phyloP scores from a whole-genome alignment of 2,329 filamentous ascomycete genomes.

The Cytospora schulzeri region DNA sequence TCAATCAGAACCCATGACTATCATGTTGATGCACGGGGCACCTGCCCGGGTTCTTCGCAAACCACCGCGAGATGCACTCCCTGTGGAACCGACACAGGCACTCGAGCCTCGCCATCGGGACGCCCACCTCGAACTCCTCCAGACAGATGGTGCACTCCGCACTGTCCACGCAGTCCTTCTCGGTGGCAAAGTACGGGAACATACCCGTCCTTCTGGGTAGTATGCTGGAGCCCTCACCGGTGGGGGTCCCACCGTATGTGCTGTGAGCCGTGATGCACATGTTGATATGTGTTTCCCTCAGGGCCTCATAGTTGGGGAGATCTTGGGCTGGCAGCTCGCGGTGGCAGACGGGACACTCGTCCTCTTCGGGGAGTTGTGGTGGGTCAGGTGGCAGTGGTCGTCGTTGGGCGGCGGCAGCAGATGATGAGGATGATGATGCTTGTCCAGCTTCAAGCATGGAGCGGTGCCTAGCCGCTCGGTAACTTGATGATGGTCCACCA shows the following conservation, averaged over 20 bases:
- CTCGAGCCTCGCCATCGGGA: constrained; percentile 66
- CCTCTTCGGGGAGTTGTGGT: constrained; percentile 66
- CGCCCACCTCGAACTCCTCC: constrained; percentile 65
- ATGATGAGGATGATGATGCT: constrained; percentile 38
- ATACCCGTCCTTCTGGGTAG: constrained; percentile 57
- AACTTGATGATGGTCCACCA: constrained; percentile 30
- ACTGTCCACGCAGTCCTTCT: constrained; percentile 69
- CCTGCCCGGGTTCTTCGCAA: constrained; percentile 61
- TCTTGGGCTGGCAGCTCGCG: constrained; percentile 64
- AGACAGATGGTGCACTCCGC: constrained; percentile 70
- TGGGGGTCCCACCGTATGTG: constrained; percentile 42
- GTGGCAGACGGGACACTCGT: constrained; percentile 79
- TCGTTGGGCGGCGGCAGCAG: constrained; percentile 37
- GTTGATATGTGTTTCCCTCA: constrained; percentile 61
- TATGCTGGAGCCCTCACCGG: constrained; percentile 29
- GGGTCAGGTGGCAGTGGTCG: constrained; percentile 45
- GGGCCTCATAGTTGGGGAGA: constrained; percentile 55
- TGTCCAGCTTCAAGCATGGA: constrained; percentile 38
- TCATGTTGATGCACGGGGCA: constrained; percentile 70
- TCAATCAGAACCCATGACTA: constrained; percentile 54
- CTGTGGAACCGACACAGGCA: constrained; percentile 68
- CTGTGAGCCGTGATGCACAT: constrained; percentile 60
- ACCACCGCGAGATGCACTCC: constrained; percentile 64
- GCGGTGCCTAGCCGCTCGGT: constrained; percentile 31
- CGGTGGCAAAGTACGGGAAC: constrained; percentile 65